Evolutionary conservation across 768 basidiomycete genomes (phyloP).

Genomic region (Dendrothele bispora): DNA sequence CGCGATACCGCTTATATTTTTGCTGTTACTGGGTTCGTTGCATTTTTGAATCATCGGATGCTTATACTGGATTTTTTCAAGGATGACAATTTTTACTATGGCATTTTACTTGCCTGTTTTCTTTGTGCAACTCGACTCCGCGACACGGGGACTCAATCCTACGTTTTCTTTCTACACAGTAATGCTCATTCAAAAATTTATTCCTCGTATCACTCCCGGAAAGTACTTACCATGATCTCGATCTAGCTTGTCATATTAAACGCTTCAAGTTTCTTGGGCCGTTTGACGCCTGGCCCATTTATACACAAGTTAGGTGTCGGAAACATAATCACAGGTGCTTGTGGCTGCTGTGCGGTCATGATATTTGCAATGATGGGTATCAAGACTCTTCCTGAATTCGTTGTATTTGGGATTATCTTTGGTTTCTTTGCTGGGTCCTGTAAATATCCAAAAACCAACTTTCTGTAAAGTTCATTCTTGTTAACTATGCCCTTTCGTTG

Average conservation of each 20-base stretch:
- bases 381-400: constrained; percentile 17
- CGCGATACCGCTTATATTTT: constrained; percentile 22
- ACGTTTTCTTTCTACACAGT: constrained; percentile 40
- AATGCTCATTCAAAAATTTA: constrained; percentile 1
- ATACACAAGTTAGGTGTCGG: constrained; percentile 26
- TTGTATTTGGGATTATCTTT: constrained; percentile 26
- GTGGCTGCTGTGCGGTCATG: constrained; percentile 19
- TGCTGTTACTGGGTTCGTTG: constrained; percentile 14
- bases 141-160: constrained; percentile 23
- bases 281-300: constrained; percentile 35
- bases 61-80: not conserved
- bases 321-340: constrained; percentile 22
- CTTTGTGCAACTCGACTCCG: constrained; percentile 36
- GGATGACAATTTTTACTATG: constrained; percentile 15
- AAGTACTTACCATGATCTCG: not conserved
- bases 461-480: too few species aligned
- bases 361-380: constrained; percentile 36
- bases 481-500: too few species aligned
- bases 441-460: too few species aligned
- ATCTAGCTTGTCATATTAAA: constrained; percentile 39
- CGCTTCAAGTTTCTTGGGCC: constrained; percentile 35
- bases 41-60: not conserved
- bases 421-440: constrained; percentile 35
- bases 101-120: constrained; percentile 33
- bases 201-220: too few species aligned